These are phyloP conservation scores for Hypomyces rosellus DNA, from an alignment of 2,329 filamentous ascomycete genomes.

Conservation along the genomic window DNA sequence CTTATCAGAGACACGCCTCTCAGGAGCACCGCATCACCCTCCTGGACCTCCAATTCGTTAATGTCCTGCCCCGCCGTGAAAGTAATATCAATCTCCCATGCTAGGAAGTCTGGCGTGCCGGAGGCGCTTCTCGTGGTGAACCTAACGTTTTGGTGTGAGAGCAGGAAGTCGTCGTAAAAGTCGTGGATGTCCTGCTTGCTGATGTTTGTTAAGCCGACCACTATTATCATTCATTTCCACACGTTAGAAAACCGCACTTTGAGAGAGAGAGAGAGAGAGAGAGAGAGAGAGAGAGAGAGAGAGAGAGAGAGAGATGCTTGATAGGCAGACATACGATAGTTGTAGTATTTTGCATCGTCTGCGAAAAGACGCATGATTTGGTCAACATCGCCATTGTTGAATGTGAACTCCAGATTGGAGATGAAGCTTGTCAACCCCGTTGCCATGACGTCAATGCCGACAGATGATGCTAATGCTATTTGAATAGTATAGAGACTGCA, in stretches of 20 bases:
- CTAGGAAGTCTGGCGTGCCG: not conserved
- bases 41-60: not conserved
- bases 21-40: conserved; percentile 3
- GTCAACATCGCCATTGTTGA: conserved; percentile 6
- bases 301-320: no score
- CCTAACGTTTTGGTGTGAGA: not conserved
- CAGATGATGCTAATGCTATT: no score
- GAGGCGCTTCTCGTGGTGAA: conserved; percentile 2
- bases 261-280: no score
- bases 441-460: no score
- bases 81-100: conserved; percentile 6
- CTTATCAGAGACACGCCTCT: conserved; percentile 6
- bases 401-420: conserved; percentile 6
- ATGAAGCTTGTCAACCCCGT: not conserved
- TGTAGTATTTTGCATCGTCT: conserved; percentile 3
- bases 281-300: no score
- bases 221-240: not conserved
- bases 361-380: conserved; percentile 4
- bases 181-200: conserved; percentile 1
- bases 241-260: no score
- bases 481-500: no score
- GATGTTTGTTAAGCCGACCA: not conserved
- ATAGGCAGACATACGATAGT: not conserved
- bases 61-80: not conserved
- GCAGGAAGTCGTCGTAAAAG: conserved; percentile 6